A percentile compares a stretch with the other conserved stretches of the same genome.
These are phyloP conservation scores for Zea luxurians DNA, from an alignment of 176 grass and related monocot genomes.

Conservation along the genomic window DNA sequence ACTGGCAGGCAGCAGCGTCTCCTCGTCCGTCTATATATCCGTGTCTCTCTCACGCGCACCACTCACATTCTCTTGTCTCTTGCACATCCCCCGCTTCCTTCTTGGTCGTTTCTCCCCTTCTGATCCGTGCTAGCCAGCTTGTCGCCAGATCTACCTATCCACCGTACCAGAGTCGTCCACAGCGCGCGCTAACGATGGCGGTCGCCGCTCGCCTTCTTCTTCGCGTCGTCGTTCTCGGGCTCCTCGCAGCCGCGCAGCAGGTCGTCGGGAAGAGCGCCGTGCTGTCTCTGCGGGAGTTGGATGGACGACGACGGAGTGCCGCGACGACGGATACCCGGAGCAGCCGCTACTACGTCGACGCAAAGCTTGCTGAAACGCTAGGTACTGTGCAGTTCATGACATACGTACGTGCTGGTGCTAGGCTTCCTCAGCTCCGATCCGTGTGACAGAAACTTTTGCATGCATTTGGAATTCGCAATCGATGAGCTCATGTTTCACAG, in stretches of 20 bases:
- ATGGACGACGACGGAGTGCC: constrained; percentile 36
- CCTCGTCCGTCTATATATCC: not conserved
- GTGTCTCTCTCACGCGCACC: not conserved
- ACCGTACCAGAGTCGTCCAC: not conserved
- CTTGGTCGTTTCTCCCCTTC: constrained; percentile 15
- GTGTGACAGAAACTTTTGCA: not conserved
- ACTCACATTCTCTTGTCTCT: constrained; percentile 47
- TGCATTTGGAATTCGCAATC: not conserved
- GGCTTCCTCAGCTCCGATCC: not conserved
- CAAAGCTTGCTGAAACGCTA: constrained; percentile 24
- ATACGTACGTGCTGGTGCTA: not conserved
- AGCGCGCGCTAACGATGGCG: constrained; percentile 23
- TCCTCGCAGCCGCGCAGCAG: constrained; percentile 3
- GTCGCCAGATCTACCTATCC: constrained; percentile 21
- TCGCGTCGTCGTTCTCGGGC: constrained; percentile 6
- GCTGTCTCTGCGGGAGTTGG: constrained; percentile 49
- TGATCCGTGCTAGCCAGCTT: not conserved
- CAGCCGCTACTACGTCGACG: not conserved
- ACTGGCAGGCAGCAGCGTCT: not conserved
- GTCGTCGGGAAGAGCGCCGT: not conserved
- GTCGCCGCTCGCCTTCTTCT: constrained; percentile 12
- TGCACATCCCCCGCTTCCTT: not conserved
- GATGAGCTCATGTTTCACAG: too few relatives aligned
- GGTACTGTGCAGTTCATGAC: constrained; percentile 22
- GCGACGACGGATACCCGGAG: not conserved